Base-by-base conservation (phyloP, 2,329 filamentous ascomycete genomes). In the Neonectria hederae region DNA sequence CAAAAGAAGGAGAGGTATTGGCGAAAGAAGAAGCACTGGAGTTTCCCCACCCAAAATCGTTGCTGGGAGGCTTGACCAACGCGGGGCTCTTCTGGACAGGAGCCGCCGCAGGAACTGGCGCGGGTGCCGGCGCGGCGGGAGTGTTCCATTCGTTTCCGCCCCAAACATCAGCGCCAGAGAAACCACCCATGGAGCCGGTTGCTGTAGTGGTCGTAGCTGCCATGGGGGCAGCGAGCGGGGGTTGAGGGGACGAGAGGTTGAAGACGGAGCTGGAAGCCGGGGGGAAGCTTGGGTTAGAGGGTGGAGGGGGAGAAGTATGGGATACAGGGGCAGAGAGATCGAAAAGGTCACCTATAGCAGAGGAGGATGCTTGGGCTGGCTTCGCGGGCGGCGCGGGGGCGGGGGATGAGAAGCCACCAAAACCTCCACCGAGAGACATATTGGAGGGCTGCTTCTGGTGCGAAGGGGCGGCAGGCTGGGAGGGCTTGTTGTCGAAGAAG, bases 71-170 rank as follows among this genome's bases (percentile, higher is more conserved):
- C 71, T 79, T 82, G 52, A 73, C 65, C 53, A 73, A 63, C 54
- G 85, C 82, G 7, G 88, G 87, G 65, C 84, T 89, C 89, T 91
- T 94, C 1, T 90, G 87, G 70, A 80, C 72, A 2, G 84, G 80
- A 74, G 56, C 43, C 7, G 78, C 63, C 13, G 81, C 72, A 4
- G 86, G 81, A 4, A 83, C 68, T 6, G 56, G 35, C 5, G 48
- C 56, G 4, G 67, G 78, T 1, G 86, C 82, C 10, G 86, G 84
- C 8, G 90, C 83, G 10, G 89, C 89, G 0, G 88, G 81, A 4
- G 87, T 85, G 63, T 85, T 87, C 96, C 96, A 99, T 3, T 92
- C 94, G 78, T 95, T 93, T 63, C 87, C 87, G 49, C 93, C 94
- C 93, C 94, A 97, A 0, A 94, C 90, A 74, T 97, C 93, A 62